Evolutionary conservation across 805 yeast genomes (phyloP), one percentile per base, ranked within the genome.

Genomic region (Candida tallmaniae): DNA sequence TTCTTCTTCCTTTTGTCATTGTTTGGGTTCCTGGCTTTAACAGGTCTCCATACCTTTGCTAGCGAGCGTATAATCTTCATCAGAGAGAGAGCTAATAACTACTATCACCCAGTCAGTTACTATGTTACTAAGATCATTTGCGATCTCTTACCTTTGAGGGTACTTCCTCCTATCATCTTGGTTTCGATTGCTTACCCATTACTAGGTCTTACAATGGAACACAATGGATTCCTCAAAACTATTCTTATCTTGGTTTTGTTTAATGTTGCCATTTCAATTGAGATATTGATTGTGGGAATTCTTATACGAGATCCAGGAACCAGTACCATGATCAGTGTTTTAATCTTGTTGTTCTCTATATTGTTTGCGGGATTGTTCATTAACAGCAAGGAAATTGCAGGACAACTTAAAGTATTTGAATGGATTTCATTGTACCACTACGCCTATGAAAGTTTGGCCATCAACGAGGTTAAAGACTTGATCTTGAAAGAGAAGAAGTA

Each of bases 301-400:
- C 54, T 90, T 13, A 72, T 90, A 34, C 78, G 83, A 47, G 97
- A 90, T 48, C 81, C 95, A 15, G 94, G 96, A 21, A 89, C 93
- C 23, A 95, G 97, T 0, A 86, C 94, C 2, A 76, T 93, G 68
- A 61, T 83, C 20, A 95, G 96, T 23, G 94, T 88, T 4, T 64
- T 93, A 48, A 77, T 88, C 4, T 68, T 89, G 50, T 65, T 93
- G 34, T 88, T 90, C 46, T 87, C 96, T 3, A 65, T 93, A 40
- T 65, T 93, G 36, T 93, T 93, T 68, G 95, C 97, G 1, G 98
- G 98, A 0, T 67, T 93, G 40, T 93, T 93, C 54, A 78, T 93
- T 51, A 90, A 90, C 56, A 86, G 88, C 36, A 87, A 85, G 31
- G 69, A 65, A 37, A 51, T 66, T 28, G 46, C 41, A 20, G 55